Evolutionary conservation across 768 basidiomycete species (phyloP).

Genomic region (Panaeolus papilionaceus): DNA sequence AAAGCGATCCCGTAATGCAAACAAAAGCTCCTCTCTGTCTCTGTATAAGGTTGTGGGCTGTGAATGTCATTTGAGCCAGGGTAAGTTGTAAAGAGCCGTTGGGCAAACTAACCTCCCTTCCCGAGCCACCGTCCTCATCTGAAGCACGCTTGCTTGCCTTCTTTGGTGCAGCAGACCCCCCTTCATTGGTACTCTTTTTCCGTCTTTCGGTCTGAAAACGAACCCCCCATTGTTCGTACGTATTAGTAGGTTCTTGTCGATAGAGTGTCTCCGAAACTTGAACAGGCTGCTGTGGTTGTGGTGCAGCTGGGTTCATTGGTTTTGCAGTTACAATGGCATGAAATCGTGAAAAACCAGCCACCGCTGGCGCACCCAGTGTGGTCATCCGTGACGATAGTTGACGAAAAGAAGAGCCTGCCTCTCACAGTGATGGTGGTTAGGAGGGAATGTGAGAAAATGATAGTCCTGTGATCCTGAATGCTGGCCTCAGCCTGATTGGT

Average conservation of each 20-base stretch:
- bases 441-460: conserved; percentile 18
- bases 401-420: conserved; percentile 13
- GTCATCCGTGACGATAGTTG: conserved; percentile 12
- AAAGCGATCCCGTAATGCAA: conserved; percentile 40
- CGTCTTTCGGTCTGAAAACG: conserved; percentile 27
- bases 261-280: conserved; percentile 19
- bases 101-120: conserved; percentile 28
- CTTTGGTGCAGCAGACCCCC: conserved; percentile 28
- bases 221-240: conserved; percentile 27
- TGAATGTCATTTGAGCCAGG: conserved; percentile 13
- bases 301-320: conserved; percentile 32
- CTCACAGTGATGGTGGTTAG: conserved; percentile 16
- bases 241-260: conserved; percentile 18
- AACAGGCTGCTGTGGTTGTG: conserved; percentile 28
- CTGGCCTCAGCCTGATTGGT: conserved; percentile 7
- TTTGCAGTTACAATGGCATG: conserved; percentile 41
- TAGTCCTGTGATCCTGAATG: conserved; percentile 15
- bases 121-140: conserved; percentile 29
- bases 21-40: conserved; percentile 38
- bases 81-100: conserved; percentile 17
- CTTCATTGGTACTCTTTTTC: conserved; percentile 26
- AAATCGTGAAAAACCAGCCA: conserved; percentile 29
- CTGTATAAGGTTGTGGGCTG: conserved; percentile 37
- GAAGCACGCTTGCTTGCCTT: conserved; percentile 30
- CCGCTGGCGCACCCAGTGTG: conserved; percentile 3